Percentiles rank a stretch among this genome's conserved stretches.
phyloP scores from a whole-genome alignment of 768 basidiomycete genomes.

The Pleurotus cornucopiae region DNA sequence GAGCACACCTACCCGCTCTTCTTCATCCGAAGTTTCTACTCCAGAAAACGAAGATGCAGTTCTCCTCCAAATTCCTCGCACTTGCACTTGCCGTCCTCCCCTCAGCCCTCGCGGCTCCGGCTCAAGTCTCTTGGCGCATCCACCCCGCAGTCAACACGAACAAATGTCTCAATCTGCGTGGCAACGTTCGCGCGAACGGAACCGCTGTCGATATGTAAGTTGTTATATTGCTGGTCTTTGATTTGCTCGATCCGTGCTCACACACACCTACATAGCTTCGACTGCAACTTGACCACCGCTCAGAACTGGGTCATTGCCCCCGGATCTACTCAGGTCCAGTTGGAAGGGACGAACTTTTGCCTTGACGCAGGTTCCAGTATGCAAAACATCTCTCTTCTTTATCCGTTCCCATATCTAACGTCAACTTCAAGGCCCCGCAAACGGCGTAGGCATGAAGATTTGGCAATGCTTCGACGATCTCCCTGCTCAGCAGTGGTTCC shows the following conservation, averaged over 20 bases:
- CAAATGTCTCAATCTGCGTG: slow-evolving; percentile 26
- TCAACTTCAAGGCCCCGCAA: not conserved
- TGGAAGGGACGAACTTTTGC: slow-evolving; percentile 25
- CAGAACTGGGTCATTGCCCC: slow-evolving; percentile 29
- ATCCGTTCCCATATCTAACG: not conserved
- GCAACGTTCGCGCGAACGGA: slow-evolving; percentile 20
- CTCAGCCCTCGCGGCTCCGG: not conserved
- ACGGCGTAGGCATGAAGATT: slow-evolving; percentile 6
- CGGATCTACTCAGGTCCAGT: slow-evolving; percentile 23
- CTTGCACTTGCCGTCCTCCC: not conserved
- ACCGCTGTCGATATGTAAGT: slow-evolving; percentile 25
- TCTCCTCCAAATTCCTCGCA: no score
- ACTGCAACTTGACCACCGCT: slow-evolving; percentile 26
- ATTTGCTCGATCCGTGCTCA: not conserved
- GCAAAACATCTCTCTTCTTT: not conserved
- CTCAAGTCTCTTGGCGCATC: slow-evolving; percentile 10
- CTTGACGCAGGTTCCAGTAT: slow-evolving; percentile 31
- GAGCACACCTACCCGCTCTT: no score
- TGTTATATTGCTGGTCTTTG: not conserved
- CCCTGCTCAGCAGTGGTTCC: slow-evolving; percentile 6
- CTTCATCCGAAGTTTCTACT: no score
- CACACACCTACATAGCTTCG: slow-evolving; percentile 19
- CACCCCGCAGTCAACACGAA: slow-evolving; percentile 21
- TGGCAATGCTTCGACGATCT: slow-evolving; percentile 5
- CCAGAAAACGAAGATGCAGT: no score